A percentile compares a stretch with the other conserved stretches of the same genome.
Conservation (phyloP, 805 yeast species). For the Ogataea haglerorum region DNA sequence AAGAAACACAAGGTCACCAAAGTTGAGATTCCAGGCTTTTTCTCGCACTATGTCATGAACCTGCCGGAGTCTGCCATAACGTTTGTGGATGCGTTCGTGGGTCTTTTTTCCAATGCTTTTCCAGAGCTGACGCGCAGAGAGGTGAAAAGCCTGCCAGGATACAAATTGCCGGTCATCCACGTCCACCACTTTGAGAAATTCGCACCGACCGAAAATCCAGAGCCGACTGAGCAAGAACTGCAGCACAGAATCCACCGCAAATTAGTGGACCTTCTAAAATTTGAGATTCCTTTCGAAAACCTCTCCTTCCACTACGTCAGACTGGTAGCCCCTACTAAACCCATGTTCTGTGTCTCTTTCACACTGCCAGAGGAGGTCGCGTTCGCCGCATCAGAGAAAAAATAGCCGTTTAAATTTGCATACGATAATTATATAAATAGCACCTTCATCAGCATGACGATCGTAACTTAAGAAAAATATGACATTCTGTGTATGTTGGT, state of each 20-base stretch:
- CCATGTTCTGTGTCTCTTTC: conserved; percentile 89
- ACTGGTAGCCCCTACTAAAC: conserved; percentile 94
- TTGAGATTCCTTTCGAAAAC: conserved; percentile 44
- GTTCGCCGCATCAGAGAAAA: conserved; percentile 28
- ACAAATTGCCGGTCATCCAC: conserved; percentile 70
- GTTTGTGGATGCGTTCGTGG: conserved; percentile 73
- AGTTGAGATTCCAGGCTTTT: conserved; percentile 48
- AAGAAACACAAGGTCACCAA: conserved; percentile 20
- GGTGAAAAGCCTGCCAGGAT: conserved; percentile 39
- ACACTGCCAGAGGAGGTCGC: conserved; percentile 66
- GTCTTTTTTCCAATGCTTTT: conserved; percentile 51
- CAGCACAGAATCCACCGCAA: conserved; percentile 61
- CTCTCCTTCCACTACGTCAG: conserved; percentile 80
- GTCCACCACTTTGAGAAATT: conserved; percentile 93
- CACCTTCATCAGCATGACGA: neutral
- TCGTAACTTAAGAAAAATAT: conserved; percentile 7
- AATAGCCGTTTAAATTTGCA: neutral
- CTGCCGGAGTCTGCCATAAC: conserved; percentile 90
- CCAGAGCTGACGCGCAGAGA: conserved; percentile 35
- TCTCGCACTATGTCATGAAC: conserved; percentile 86
- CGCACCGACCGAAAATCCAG: conserved; percentile 62
- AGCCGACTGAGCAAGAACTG: conserved; percentile 66
- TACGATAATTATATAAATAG: conserved; percentile 7
- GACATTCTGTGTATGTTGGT: neutral
- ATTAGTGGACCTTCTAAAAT: conserved; percentile 44